These are phyloP conservation scores for Dactylorhiza incarnata DNA, from an alignment of 106 monocot species.

Conservation along the genomic window DNA sequence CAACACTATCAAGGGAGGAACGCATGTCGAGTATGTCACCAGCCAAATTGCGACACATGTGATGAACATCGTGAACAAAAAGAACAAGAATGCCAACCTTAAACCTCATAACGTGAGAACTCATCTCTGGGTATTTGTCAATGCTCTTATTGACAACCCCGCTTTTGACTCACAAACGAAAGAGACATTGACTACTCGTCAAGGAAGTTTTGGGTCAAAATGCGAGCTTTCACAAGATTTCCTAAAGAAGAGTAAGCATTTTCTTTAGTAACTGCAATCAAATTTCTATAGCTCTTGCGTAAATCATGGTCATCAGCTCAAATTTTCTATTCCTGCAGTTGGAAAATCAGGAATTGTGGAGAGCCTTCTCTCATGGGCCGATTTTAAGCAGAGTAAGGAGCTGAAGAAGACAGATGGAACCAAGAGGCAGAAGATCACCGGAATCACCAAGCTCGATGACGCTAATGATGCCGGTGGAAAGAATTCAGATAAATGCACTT, in stretches of 20 bases:
- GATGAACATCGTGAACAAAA: slow-evolving; percentile 72
- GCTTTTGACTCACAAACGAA: slow-evolving; percentile 99
- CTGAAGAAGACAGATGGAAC: slow-evolving; percentile 94
- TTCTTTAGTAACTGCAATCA: not conserved
- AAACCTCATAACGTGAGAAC: slow-evolving; percentile 78
- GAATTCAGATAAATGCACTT: slow-evolving; percentile 78
- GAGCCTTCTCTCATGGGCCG: slow-evolving; percentile 83
- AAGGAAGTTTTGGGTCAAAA: slow-evolving; percentile 92
- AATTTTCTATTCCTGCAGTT: slow-evolving; percentile 36
- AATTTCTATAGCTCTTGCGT: not conserved
- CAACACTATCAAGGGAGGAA: slow-evolving; percentile 88
- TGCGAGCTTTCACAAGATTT: slow-evolving; percentile 84
- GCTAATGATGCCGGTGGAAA: slow-evolving; percentile 92
- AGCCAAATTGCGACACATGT: slow-evolving; percentile 71
- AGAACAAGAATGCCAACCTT: slow-evolving; percentile 90
- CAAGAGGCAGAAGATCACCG: slow-evolving; percentile 76
- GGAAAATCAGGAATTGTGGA: slow-evolving; percentile 73
- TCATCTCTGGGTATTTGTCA: slow-evolving; percentile 97
- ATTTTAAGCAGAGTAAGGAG: slow-evolving; percentile 92
- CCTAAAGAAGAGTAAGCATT: slow-evolving; percentile 69
- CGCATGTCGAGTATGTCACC: slow-evolving; percentile 88
- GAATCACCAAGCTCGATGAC: slow-evolving; percentile 88
- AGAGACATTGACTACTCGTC: slow-evolving; percentile 98
- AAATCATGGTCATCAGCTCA: not conserved
- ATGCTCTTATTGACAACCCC: slow-evolving; percentile 91